Percentiles rank a stretch among this genome's conserved stretches.
phyloP scores from a whole-genome alignment of 176 grass and related monocot species.

The Ensete ventricosum region DNA sequence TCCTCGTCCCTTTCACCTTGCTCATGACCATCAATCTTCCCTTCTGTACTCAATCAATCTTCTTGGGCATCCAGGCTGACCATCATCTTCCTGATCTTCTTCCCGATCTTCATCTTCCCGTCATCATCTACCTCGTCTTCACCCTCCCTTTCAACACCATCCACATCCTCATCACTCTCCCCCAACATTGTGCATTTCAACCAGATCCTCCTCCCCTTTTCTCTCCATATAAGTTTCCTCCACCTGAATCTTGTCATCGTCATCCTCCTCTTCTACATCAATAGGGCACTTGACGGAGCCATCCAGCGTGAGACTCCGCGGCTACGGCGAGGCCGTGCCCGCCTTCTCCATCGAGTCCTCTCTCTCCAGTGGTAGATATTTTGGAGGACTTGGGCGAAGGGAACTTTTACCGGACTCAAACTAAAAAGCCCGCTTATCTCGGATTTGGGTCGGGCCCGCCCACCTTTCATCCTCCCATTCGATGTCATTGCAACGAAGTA shows the following conservation, averaged over 20 bases:
- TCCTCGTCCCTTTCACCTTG: conserved; percentile 79
- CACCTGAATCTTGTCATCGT: conserved; percentile 43
- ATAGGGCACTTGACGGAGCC: conserved; percentile 68
- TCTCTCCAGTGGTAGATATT: too few relatives aligned
- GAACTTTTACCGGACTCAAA: too few relatives aligned
- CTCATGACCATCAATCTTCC: conserved; percentile 92
- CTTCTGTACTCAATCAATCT: conserved; percentile 30
- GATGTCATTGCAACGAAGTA: too few relatives aligned
- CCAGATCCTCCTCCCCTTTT: conserved; percentile 60
- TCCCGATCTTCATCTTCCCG: conserved; percentile 38
- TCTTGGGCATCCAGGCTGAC: conserved; percentile 36
- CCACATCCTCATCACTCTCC: conserved; percentile 42
- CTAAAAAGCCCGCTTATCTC: too few relatives aligned
- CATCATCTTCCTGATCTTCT: conserved; percentile 46
- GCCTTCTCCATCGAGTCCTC: not conserved
- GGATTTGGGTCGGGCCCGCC: too few relatives aligned
- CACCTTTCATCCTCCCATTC: too few relatives aligned
- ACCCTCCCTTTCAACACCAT: conserved; percentile 26
- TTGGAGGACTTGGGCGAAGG: too few relatives aligned
- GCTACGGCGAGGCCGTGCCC: conserved; percentile 28
- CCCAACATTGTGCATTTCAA: conserved; percentile 47
- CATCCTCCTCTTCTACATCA: conserved; percentile 33
- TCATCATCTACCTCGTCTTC: conserved; percentile 43
- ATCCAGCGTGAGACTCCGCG: conserved; percentile 72
- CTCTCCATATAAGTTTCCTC: conserved; percentile 47